Base-by-base conservation (phyloP, 768 basidiomycete species). In the Rhodotorula taiwanensis region DNA sequence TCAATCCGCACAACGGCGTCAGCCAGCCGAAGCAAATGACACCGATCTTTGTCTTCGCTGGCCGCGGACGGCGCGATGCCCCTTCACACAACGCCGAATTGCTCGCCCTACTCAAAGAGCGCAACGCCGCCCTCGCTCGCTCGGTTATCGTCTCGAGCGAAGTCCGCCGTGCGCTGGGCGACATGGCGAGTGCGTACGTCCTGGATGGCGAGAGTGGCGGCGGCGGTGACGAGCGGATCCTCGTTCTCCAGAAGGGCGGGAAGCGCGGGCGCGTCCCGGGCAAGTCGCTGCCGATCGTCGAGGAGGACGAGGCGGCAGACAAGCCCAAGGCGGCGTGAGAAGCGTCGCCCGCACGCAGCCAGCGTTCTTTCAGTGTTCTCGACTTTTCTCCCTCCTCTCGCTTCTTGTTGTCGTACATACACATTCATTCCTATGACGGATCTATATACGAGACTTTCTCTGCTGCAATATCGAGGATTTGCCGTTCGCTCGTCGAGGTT, bases 81-180 rank as follows among this genome's bases (percentile, higher is more conserved):
- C 60, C 51, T 3, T 60, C 60, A 8, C 68, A 70, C 42, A 18
- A 39, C 18, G 21, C 7, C 34, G 68, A 70, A 43, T 56, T 66
- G 30, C 23, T 27, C 6, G 39, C 39, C 5, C 47, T 66, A 30
- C 39, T 70, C 36, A 63, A 68, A 51, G 31, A n/a, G 14, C 21
- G 49, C 48, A 4, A 39, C 8, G 63, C 55, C 23, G 33, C 36
- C 5, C 60, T 69, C 4, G 25, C 28, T 34, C 30, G 41, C 4
- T 27, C 34, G 21, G 58, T 64, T 39, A 31, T 57, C 8, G 52
- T 34, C 13, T 47, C 56, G 36, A 58, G 52, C 27, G 67, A 69
- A 53, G 67, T 69, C 10, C 43, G 67, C 28, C 52, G 67, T 23
- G 52, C 60, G 42, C 21, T 64, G 3, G 67, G 67, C 11, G 63